Evolutionary conservation across 2,329 filamentous ascomycete species (phyloP).

Genomic region (Cercospora zeina): DNA sequence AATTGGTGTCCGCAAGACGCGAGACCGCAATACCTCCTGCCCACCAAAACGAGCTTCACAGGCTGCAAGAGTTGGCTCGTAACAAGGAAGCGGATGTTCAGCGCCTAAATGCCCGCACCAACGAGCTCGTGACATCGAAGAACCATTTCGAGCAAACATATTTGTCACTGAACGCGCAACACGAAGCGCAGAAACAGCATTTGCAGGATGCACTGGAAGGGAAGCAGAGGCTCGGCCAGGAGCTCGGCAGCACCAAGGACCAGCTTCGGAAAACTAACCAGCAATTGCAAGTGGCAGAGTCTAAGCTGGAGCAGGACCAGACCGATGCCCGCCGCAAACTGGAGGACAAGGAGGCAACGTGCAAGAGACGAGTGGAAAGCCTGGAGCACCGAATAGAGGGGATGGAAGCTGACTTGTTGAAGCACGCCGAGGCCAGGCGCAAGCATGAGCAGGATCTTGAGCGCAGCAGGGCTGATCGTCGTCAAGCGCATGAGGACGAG

Average conservation of each 20-base stretch:
- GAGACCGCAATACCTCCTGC: not conserved
- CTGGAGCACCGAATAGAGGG: slow-evolving; percentile 6
- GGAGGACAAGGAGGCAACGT: not conserved
- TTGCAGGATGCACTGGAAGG: slow-evolving; percentile 1
- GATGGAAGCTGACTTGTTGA: not conserved
- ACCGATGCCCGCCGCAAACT: not conserved
- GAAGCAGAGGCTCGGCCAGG: not conserved
- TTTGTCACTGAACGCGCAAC: slow-evolving; percentile 3
- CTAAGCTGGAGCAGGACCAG: not conserved
- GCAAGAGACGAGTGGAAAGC: slow-evolving; percentile 9
- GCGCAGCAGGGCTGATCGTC: not conserved
- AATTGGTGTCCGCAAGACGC: slow-evolving; percentile 10
- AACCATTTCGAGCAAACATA: slow-evolving; percentile 2
- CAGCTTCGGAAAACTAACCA: not conserved
- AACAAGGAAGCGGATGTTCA: slow-evolving; percentile 5
- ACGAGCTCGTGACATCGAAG: not conserved
- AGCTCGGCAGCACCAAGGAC: not conserved
- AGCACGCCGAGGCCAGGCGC: not conserved
- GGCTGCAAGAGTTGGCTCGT: not conserved
- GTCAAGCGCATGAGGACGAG: slow-evolving; percentile 2
- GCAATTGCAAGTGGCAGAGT: not conserved
- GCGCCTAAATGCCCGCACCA: not conserved
- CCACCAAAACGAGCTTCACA: not conserved
- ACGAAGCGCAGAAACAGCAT: slow-evolving; percentile 9
- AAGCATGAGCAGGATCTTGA: not conserved